phyloP scores from a whole-genome alignment of 2,329 filamentous ascomycete genomes.

The Pseudogymnoascus sp. region DNA sequence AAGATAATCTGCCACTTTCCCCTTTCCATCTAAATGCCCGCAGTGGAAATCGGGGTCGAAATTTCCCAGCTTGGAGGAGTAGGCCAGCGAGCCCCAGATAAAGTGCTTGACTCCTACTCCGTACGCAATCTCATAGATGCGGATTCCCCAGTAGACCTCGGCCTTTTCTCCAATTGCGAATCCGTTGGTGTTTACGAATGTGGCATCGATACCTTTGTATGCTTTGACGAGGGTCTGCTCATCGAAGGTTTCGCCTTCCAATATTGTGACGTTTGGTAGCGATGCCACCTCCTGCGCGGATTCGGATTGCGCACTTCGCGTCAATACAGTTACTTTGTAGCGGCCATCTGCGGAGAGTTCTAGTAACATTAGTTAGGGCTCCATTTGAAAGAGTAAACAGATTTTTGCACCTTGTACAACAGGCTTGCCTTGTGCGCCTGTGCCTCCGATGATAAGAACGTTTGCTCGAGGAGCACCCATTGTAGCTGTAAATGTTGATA shows the following conservation, averaged over 20 bases:
- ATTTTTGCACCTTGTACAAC: conserved; percentile 28
- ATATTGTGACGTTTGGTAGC: conserved; percentile 21
- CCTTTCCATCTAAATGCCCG: conserved; percentile 22
- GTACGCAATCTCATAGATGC: conserved; percentile 22
- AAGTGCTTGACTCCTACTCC: conserved; percentile 19
- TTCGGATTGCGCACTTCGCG: conserved; percentile 11
- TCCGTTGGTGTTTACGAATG: conserved; percentile 23
- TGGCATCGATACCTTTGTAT: conserved; percentile 18
- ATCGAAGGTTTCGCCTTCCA: conserved; percentile 24
- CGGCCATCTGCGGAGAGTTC: background rate
- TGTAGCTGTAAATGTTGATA: background rate
- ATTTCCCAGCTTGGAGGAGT: conserved; percentile 13
- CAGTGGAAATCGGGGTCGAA: conserved; percentile 16
- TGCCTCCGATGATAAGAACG: conserved; percentile 42
- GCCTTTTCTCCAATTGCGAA: conserved; percentile 24
- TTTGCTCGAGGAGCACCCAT: conserved; percentile 24
- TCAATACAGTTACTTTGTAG: conserved; percentile 12
- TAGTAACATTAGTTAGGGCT: background rate
- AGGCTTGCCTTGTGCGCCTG: conserved; percentile 33
- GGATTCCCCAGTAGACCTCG: conserved; percentile 22
- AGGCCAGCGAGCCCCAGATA: conserved; percentile 18
- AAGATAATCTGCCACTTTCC: conserved; percentile 20
- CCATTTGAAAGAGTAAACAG: background rate
- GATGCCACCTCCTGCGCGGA: conserved; percentile 17
- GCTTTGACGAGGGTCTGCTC: conserved; percentile 16